Evolutionary conservation across 768 basidiomycete genomes (phyloP), one percentile per base, ranked within the genome.

Genomic region (Trametes cingulata): DNA sequence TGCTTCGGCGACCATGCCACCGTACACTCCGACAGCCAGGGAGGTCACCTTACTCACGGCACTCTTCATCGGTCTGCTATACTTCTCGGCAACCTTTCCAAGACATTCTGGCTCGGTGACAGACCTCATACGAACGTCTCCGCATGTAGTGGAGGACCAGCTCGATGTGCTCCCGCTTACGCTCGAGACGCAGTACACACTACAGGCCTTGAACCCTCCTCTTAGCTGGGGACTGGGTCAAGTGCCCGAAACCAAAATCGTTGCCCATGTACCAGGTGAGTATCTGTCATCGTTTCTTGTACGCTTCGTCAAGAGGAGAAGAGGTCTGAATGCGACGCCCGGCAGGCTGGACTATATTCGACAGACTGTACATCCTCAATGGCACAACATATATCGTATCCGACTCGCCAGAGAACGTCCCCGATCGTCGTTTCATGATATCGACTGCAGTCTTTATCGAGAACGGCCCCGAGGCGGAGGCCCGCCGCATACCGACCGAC

Each of bases 341-440:
- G 35, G 25, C 68, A 94, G 93, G 94, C 33, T 97, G 93, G 94
- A 92, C 93, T 1, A 85, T 95, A 52, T 87, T 94, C 61, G 91
- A 95, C 74, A 84, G 81, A 56, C 79, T 96, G 10, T 96, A 91
- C 69, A 73, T 93, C 56, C 76, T 85, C 66, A 91, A 93, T 64
- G 92, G 92, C 45, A 87, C 90, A 7, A 81, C 90, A 37, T 94
- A 86, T 70, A 78, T 96, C 64, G 92, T 98, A 41, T 83, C 88
- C 3, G 85, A 93, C 71, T 75, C 85, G 19, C 90, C 89, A 7
- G 76, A 80, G 9, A 75, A 72, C 2, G 71, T 94, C 45, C 95
- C 95, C 14, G 80, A 87, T 47, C 74, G 85, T 14, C 74, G 79
- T 1, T 78, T 80, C 48, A 89, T 97, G 67, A 88, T 83, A 22